A percentile compares a stretch with the other conserved stretches of the same genome.
Evolutionary conservation across 768 basidiomycete genomes (phyloP).

Genomic region (Suillus occidentalis): DNA sequence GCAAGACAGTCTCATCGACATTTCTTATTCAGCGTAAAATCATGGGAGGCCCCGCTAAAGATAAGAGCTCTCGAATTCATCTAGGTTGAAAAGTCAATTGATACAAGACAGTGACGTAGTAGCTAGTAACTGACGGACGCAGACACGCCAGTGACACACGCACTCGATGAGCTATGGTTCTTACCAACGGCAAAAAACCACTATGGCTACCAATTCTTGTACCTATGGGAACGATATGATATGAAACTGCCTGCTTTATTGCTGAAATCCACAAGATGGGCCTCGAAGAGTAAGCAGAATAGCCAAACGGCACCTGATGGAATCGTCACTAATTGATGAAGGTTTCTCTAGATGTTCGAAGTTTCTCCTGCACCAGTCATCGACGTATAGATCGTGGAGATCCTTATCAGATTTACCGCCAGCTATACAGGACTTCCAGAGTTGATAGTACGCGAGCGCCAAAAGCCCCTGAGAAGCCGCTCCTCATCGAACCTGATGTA

Average conservation of each 20-base stretch:
- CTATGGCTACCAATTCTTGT: slow-evolving; percentile 30
- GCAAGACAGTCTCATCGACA: background rate
- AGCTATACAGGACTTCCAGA: slow-evolving; percentile 21
- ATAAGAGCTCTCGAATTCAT: background rate
- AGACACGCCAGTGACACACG: background rate
- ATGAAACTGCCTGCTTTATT: slow-evolving; percentile 5
- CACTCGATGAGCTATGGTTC: background rate
- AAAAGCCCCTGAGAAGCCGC: slow-evolving; percentile 7
- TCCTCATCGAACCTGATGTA: slow-evolving; percentile 17
- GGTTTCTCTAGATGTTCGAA: slow-evolving; percentile 4
- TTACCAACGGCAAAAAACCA: slow-evolving; percentile 18
- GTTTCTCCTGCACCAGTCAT: slow-evolving; percentile 11
- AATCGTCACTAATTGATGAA: slow-evolving; percentile 17
- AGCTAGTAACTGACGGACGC: background rate
- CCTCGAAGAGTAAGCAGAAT: slow-evolving; percentile 11
- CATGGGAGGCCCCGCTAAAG: background rate
- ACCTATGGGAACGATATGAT: slow-evolving; percentile 15
- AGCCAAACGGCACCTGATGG: slow-evolving; percentile 14
- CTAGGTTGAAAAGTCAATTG: background rate
- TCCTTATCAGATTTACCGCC: slow-evolving; percentile 2
- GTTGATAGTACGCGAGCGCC: slow-evolving; percentile 10
- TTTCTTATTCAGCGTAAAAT: background rate
- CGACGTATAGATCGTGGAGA: background rate
- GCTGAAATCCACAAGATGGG: background rate
- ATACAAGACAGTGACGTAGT: background rate